Evolutionary conservation across 305 asterid genomes (phyloP).

Genomic region (Salvia sclarea): DNA sequence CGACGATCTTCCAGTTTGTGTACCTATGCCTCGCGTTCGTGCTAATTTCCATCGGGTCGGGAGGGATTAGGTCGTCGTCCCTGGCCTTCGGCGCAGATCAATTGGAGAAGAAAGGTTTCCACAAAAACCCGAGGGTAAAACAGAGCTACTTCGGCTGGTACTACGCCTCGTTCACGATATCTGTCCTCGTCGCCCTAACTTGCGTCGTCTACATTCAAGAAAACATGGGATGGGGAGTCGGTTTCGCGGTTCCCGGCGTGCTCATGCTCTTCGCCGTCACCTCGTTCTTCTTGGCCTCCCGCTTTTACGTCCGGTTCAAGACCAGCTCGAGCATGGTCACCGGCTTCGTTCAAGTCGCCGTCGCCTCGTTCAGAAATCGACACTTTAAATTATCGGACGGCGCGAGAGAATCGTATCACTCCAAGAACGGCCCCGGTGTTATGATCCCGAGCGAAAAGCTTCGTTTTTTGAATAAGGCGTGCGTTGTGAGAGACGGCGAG

Average conservation of each 20-base stretch:
- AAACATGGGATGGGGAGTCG: conserved; percentile 62
- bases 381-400: conserved; percentile 30
- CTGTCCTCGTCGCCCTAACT: conserved; percentile 51
- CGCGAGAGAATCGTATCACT: conserved; percentile 29
- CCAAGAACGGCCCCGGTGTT: conserved; percentile 35
- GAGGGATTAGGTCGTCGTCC: conserved; percentile 57
- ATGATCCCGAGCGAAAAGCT: conserved; percentile 44
- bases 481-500: conserved; percentile 52
- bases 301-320: conserved; percentile 47
- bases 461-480: conserved; percentile 56
- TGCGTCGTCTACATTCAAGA: conserved; percentile 66
- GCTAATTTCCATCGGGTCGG: conserved; percentile 66
- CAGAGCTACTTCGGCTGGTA: conserved; percentile 64
- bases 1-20: conserved; percentile 46
- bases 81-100: conserved; percentile 73
- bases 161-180: conserved; percentile 48
- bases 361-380: conserved; percentile 49
- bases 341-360: conserved; percentile 48
- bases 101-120: conserved; percentile 39
- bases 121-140: conserved; percentile 29
- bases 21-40: conserved; percentile 49
- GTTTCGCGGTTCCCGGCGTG: conserved; percentile 55
- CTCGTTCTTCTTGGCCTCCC: conserved; percentile 53
- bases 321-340: conserved; percentile 43
- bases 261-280: conserved; percentile 43